Percentiles rank a stretch among this genome's conserved stretches.
Conservation (phyloP, 306 rosid species). For the Sicyos baderoa region DNA sequence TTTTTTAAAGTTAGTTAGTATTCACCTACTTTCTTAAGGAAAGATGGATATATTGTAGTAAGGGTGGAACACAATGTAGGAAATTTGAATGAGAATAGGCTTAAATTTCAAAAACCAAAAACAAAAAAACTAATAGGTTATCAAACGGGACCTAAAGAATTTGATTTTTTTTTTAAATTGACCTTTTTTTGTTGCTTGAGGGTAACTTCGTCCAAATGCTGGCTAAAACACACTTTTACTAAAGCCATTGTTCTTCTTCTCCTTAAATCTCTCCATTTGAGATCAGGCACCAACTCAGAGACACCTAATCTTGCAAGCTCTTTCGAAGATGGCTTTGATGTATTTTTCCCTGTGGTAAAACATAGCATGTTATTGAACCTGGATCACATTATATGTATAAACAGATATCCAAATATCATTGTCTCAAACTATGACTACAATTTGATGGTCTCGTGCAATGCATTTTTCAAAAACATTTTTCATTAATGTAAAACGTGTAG, state of each 20-base stretch:
- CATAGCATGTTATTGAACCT: slow-evolving; percentile 18
- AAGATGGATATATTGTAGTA: too few relatives aligned
- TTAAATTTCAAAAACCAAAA: too few relatives aligned
- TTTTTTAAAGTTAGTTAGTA: too few relatives aligned
- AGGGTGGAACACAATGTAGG: too few relatives aligned
- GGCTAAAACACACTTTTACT: slow-evolving; percentile 70
- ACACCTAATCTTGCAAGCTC: slow-evolving; percentile 59
- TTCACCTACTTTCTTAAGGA: too few relatives aligned
- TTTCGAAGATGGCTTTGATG: slow-evolving; percentile 29
- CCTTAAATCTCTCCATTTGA: slow-evolving; percentile 62
- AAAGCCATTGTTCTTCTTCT: slow-evolving; percentile 67
- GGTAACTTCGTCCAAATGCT: slow-evolving; percentile 62
- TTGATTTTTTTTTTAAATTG: too few relatives aligned
- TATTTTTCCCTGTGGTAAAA: slow-evolving; percentile 35
- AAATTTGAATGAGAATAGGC: too few relatives aligned
- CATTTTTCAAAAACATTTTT: neutral
- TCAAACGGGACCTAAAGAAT: too few relatives aligned
- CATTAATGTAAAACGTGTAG: neutral
- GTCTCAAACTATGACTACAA: neutral
- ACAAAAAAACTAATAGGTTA: too few relatives aligned
- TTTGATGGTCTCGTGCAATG: neutral
- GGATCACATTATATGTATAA: slow-evolving; percentile 16
- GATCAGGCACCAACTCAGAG: slow-evolving; percentile 30
- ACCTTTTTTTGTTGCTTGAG: slow-evolving; percentile 87
- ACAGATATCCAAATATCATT: neutral